Evolutionary conservation across 495 filamentous ascomycete genomes (phyloP), one percentile per base, ranked within the genome.

Genomic region (Entonaema liquescens): DNA sequence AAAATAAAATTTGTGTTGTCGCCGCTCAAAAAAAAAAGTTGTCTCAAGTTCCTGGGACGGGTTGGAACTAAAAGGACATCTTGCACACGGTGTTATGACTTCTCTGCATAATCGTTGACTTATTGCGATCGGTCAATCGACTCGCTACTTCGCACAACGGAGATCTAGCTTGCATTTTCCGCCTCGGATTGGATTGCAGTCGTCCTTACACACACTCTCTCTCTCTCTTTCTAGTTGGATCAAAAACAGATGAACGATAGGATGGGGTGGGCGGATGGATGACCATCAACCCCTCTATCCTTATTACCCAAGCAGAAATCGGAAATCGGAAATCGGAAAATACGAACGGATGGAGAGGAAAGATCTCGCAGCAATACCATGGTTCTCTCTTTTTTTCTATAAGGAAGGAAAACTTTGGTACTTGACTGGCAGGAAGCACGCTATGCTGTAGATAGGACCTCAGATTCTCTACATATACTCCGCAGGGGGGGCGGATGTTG

Each of bases 401-500:
- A 47, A 47, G 42, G 11, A 47, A 23, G 42, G 12, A 47, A 23
- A 47, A 12, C 42, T 47, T 47, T 47, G 42, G 42, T 47, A 23
- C 42, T 47, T 47, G 42, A 19, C 42, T 23, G 1, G 21, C 21
- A 47, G 42, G 42, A 33, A 33, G 17, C 17, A 8, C 42, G 42
- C 42, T 47, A 23, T 47, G 42, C 42, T 47, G 42, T 47, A 47
- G 42, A 47, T 47, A 47, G 42, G 23, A 23, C 19, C 42, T 47
- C 42, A 47, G 42, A 47, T 47, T 47, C 42, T 47, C 42, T 47
- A 47, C 42, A 47, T 47, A 23, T 47, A 47, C 19, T 47, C 21
- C 17, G 42, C 42, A 47, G 19, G 17, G 42, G n/a, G 42, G 6
- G 15, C 12, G 36, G n/a, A 47, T 47, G 42, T 47, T 23, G 42